These are phyloP conservation scores for Neonothopanus nambi DNA, from an alignment of 1,284 basidiomycete genomes.

Conservation along the genomic window DNA sequence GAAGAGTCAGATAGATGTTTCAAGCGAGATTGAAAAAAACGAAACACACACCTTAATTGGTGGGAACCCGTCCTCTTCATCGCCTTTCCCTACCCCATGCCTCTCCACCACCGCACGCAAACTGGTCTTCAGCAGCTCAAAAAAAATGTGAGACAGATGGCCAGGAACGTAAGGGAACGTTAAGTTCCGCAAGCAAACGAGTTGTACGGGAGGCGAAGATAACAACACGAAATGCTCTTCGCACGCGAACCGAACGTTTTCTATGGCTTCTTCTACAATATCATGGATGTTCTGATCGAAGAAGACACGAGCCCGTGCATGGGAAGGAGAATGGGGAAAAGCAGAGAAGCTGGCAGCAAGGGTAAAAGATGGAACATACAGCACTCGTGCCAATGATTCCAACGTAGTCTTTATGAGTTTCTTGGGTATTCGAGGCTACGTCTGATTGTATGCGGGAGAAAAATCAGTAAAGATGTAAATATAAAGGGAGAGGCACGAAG, in stretches of 20 bases:
- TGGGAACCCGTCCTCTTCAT: conserved; percentile 82
- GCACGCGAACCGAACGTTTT: conserved; percentile 97
- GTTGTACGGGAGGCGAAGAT: conserved; percentile 94
- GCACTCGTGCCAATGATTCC: conserved; percentile 98
- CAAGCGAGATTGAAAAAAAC: not conserved
- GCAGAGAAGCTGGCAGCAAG: too few species aligned
- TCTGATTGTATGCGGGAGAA: too few species aligned
- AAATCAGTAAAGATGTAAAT: conserved; percentile 7
- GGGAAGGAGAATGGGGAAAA: conserved; percentile 7
- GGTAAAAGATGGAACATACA: conserved; percentile 48
- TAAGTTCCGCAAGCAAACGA: conserved; percentile 89
- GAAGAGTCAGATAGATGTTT: too few species aligned
- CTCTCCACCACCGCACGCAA: conserved; percentile 96
- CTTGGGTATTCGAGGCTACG: conserved; percentile 88
- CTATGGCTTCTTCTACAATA: conserved; percentile 97
- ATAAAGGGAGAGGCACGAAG: not conserved
- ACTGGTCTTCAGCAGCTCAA: conserved; percentile 99
- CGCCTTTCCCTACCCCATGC: conserved; percentile 60
- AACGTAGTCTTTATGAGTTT: conserved; percentile 89
- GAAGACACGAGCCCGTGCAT: not conserved
- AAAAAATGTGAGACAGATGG: conserved; percentile 94
- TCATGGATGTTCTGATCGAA: conserved; percentile 86
- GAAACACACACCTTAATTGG: conserved; percentile 76
- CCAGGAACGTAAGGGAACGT: conserved; percentile 96
- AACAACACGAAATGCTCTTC: conserved; percentile 98